Conservation (phyloP, 2,329 filamentous ascomycete species). For the Calonectria hongkongensis region DNA sequence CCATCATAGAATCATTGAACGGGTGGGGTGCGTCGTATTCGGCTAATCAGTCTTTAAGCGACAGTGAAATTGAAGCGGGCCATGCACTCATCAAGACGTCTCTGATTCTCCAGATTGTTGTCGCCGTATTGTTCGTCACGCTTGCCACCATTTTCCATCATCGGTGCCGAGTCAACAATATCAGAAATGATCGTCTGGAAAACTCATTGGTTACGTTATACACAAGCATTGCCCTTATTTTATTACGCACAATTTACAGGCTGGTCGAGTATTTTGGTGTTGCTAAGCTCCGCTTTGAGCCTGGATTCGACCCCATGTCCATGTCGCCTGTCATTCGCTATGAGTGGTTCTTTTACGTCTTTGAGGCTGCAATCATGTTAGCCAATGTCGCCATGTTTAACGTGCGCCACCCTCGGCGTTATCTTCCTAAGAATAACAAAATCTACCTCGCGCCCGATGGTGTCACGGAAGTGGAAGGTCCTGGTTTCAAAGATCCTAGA, state of each 20-base stretch:
- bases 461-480: slow-evolving; percentile 67
- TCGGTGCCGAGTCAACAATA: slow-evolving; percentile 62
- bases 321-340: slow-evolving; percentile 70
- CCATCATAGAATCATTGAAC: slow-evolving; percentile 67
- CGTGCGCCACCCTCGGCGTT: slow-evolving; percentile 69
- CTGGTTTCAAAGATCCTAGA: slow-evolving; percentile 69
- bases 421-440: slow-evolving; percentile 68
- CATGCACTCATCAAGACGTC: slow-evolving; percentile 69
- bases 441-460: slow-evolving; percentile 72
- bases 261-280: slow-evolving; percentile 75
- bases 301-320: slow-evolving; percentile 59
- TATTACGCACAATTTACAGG: slow-evolving; percentile 74
- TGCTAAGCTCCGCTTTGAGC: slow-evolving; percentile 62
- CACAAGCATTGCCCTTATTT: slow-evolving; percentile 68
- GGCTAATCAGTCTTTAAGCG: slow-evolving; percentile 65
- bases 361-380: slow-evolving; percentile 73
- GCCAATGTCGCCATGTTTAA: slow-evolving; percentile 71
- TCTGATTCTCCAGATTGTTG: slow-evolving; percentile 72
- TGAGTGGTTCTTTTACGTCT: slow-evolving; percentile 77
- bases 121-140: slow-evolving; percentile 69
- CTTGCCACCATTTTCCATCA: slow-evolving; percentile 70
- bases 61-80: slow-evolving; percentile 63
- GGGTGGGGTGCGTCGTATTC: slow-evolving; percentile 69
- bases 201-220: slow-evolving; percentile 70
- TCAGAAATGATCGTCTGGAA: slow-evolving; percentile 58